Percentiles rank a stretch among this genome's conserved stretches.
Conservation (phyloP, 305 asterid genomes). For the Fraxinus albicans region DNA sequence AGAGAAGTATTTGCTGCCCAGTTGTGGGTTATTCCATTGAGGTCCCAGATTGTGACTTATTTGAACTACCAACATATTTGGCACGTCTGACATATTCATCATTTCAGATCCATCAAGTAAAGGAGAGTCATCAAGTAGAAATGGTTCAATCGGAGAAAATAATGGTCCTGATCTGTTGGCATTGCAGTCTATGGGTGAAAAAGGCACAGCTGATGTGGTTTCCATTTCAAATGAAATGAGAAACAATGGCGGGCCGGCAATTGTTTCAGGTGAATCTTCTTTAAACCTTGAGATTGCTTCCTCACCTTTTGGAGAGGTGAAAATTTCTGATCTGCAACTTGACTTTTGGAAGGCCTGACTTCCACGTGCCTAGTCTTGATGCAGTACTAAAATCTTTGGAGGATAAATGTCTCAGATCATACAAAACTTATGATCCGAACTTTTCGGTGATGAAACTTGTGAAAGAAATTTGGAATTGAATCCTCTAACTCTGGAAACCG, state of each 20-base stretch:
- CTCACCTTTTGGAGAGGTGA: constrained; percentile 50
- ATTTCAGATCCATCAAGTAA: constrained; percentile 37
- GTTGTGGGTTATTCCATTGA: constrained; percentile 15
- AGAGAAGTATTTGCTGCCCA: constrained; percentile 11
- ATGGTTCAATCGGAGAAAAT: constrained; percentile 18
- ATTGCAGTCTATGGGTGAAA: constrained; percentile 18
- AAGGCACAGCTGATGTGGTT: constrained; percentile 20
- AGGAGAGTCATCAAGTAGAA: constrained; percentile 24
- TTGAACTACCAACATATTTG: constrained; percentile 15
- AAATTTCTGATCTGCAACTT: constrained; percentile 43
- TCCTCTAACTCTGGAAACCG: neutral
- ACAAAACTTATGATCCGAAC: constrained; percentile 37
- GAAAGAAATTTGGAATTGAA: constrained; percentile 41
- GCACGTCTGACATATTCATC: neutral
- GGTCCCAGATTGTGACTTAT: constrained; percentile 16
- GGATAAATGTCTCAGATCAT: constrained; percentile 46
- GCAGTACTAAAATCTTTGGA: constrained; percentile 47
- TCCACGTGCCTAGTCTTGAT: constrained; percentile 51
- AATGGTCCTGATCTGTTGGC: constrained; percentile 14
- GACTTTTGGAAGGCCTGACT: constrained; percentile 40
- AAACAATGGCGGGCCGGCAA: constrained; percentile 23
- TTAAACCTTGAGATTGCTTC: constrained; percentile 40
- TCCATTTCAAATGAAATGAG: constrained; percentile 19
- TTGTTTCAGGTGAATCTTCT: constrained; percentile 25
- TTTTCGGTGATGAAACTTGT: constrained; percentile 43